Conservation (phyloP, 2,329 filamentous ascomycete species). For the Microsporum ferrugineum region DNA sequence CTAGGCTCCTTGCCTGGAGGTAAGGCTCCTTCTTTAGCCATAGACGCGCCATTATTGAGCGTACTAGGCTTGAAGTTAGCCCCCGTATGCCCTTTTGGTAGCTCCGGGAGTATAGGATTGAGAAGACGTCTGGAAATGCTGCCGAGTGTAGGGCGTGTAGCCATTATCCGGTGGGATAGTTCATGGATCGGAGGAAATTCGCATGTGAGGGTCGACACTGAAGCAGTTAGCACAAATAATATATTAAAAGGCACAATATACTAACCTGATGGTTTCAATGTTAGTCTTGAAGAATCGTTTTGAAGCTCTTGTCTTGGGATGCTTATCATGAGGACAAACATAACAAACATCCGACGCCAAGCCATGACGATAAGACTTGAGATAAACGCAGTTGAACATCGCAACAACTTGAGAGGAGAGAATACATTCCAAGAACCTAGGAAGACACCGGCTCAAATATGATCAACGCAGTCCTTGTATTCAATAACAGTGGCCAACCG, state of each 20-base stretch:
- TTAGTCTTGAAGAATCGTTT: not conserved
- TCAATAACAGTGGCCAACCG: constrained; percentile 96
- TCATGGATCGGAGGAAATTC: not conserved
- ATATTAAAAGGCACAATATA: not conserved
- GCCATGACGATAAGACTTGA: not conserved
- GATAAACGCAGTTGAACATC: not conserved
- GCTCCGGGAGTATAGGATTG: not conserved
- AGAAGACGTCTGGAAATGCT: not conserved
- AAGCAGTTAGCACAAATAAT: not conserved
- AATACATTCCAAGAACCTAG: not conserved
- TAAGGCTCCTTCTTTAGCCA: not conserved
- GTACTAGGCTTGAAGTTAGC: not conserved
- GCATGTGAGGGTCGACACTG: not conserved
- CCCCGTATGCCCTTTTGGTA: not conserved
- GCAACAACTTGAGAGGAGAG: not conserved
- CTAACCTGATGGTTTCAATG: not conserved
- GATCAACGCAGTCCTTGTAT: constrained; percentile 98
- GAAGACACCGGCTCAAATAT: constrained; percentile 39
- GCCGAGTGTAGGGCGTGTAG: not conserved
- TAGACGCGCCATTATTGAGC: not conserved
- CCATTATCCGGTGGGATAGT: not conserved
- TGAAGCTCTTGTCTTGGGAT: not conserved
- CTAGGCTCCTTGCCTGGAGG: not conserved
- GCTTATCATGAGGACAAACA: not conserved
- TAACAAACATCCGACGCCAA: not conserved